phyloP scores from a whole-genome alignment of 257 asterid genomes.

The Ehretia macrophylla region DNA sequence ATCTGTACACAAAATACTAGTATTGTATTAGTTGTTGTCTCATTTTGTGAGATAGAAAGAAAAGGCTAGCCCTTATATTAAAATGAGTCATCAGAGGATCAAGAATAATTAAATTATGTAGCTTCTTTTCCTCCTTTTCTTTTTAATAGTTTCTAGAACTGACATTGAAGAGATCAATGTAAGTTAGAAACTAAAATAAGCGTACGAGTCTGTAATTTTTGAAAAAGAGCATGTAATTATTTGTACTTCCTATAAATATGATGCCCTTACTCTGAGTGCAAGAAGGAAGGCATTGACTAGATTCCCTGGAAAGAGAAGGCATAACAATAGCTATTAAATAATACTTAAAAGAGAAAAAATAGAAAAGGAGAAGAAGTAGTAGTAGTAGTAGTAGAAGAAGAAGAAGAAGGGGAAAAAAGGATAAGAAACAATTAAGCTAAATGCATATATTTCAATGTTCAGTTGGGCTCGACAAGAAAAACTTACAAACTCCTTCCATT shows the following conservation, averaged over 20 bases:
- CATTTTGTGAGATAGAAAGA: neutral
- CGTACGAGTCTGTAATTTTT: neutral
- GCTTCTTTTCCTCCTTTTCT: too few species aligned
- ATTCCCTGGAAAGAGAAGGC: neutral
- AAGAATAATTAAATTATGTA: too few species aligned
- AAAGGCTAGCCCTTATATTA: neutral
- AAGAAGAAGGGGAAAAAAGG: neutral
- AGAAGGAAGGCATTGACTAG: neutral
- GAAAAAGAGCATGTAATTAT: neutral
- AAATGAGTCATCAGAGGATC: neutral
- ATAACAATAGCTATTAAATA: too few species aligned
- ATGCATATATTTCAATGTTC: too few species aligned
- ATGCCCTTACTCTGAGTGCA: neutral
- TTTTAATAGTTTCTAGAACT: neutral
- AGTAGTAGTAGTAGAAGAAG: too few species aligned
- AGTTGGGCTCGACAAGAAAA: neutral
- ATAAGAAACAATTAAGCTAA: neutral
- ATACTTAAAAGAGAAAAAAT: neutral
- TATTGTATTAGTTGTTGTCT: neutral
- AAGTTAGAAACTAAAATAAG: neutral
- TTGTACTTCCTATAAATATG: neutral
- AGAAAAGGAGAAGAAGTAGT: neutral
- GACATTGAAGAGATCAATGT: neutral
- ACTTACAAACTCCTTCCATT: slow-evolving; percentile 36
- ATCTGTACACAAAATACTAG: slow-evolving; percentile 23